Conservation (phyloP, 2,329 filamentous ascomycete species). For the Pseudogymnoascus destructans region DNA sequence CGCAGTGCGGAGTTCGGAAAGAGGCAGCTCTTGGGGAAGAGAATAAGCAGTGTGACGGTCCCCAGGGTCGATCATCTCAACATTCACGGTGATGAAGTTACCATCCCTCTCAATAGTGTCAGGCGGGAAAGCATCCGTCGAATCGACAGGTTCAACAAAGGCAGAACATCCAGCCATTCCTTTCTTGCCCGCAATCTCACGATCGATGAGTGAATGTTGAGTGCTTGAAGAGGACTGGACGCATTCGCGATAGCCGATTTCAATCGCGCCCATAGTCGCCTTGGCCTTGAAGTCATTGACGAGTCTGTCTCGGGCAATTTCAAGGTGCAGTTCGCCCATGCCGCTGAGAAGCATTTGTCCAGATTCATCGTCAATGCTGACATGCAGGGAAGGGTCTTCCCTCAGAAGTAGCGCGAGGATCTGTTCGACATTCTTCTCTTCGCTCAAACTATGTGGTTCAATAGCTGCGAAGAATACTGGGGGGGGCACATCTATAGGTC, state of each 20-base stretch:
- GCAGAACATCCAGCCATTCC: conserved; percentile 67
- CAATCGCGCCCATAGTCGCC: conserved; percentile 74
- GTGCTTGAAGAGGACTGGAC: conserved; percentile 44
- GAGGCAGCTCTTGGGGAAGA: conserved; percentile 40
- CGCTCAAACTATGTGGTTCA: conserved; percentile 63
- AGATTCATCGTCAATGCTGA: conserved; percentile 74
- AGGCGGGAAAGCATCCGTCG: conserved; percentile 30
- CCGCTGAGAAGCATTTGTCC: conserved; percentile 88
- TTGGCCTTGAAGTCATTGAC: conserved; percentile 81
- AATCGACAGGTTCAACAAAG: conserved; percentile 45
- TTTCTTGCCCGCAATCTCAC: conserved; percentile 63
- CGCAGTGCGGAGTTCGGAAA: conserved; percentile 35
- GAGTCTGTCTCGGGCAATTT: conserved; percentile 80
- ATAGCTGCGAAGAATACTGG: conserved; percentile 95
- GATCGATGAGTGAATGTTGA: conserved; percentile 57
- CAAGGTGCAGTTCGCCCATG: conserved; percentile 92
- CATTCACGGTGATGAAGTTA: conserved; percentile 51
- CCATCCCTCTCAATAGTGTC: conserved; percentile 47
- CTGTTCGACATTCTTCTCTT: conserved; percentile 66
- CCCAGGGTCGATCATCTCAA: conserved; percentile 29
- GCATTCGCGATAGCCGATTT: conserved; percentile 89
- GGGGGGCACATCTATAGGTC: conserved; percentile 78
- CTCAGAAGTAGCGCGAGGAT: conserved; percentile 66
- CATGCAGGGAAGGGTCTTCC: conserved; percentile 85
- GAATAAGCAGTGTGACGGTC: conserved; percentile 31